phyloP scores from a whole-genome alignment of 2,329 filamentous ascomycete genomes.

The Arachnopeziza araneosa region DNA sequence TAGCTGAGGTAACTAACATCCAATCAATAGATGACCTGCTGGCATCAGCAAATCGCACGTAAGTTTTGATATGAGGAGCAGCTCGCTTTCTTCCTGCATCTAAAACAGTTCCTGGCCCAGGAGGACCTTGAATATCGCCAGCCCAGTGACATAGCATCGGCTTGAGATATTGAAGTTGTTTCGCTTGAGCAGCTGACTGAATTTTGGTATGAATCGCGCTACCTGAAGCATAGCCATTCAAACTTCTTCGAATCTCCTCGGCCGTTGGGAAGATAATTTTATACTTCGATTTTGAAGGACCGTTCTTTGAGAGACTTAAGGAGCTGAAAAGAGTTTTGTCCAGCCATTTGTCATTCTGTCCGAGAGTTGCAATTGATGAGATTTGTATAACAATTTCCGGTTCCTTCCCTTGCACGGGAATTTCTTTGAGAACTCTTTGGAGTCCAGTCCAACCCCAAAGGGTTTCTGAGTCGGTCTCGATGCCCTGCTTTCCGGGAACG shows the following conservation, averaged over 20 bases:
- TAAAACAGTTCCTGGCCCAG: slow-evolving; percentile 16
- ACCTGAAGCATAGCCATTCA: slow-evolving; percentile 75
- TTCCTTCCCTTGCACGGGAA: slow-evolving; percentile 40
- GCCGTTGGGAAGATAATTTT: slow-evolving; percentile 77
- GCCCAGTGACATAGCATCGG: slow-evolving; percentile 74
- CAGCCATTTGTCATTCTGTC: slow-evolving; percentile 66
- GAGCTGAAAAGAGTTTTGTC: slow-evolving; percentile 55
- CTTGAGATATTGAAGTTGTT: slow-evolving; percentile 67
- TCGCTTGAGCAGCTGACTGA: slow-evolving; percentile 61
- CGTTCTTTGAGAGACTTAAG: slow-evolving; percentile 25
- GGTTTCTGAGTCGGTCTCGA: slow-evolving; percentile 43
- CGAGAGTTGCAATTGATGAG: slow-evolving; percentile 78
- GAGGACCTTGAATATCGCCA: slow-evolving; percentile 41
- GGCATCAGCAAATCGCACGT: slow-evolving; percentile 55
- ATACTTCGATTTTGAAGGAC: slow-evolving; percentile 42
- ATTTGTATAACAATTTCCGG: slow-evolving; percentile 57
- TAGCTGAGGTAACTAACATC: slow-evolving; percentile 87
- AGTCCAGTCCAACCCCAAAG: slow-evolving; percentile 75
- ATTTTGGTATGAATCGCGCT: slow-evolving; percentile 78
- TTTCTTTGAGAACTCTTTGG: slow-evolving; percentile 48
- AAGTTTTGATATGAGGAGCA: slow-evolving; percentile 87
- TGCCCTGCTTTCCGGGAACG: slow-evolving; percentile 61
- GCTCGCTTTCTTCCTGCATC: slow-evolving; percentile 61
- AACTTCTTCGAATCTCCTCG: slow-evolving; percentile 67
- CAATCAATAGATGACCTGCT: slow-evolving; percentile 39